Percentiles rank a stretch among this genome's conserved stretches.
Conservation (phyloP, 192 early-diverging fungal species). For the Coemansia sp. region DNA sequence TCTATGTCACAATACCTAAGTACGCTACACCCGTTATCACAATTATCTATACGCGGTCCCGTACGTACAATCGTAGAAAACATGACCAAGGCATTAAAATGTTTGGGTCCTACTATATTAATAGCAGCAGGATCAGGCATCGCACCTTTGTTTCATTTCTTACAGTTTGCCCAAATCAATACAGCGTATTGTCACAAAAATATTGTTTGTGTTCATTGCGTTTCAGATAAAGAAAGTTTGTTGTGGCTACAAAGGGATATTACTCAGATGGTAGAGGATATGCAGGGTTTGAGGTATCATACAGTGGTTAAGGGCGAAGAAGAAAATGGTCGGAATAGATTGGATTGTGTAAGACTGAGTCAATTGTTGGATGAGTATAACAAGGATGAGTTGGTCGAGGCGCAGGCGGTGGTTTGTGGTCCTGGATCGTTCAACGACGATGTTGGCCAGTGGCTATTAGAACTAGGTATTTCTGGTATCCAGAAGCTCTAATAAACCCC, state of each 20-base stretch:
- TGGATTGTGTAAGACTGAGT: not conserved
- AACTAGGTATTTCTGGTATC: conserved; percentile 10
- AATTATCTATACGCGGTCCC: conserved; percentile 25
- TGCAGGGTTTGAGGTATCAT: conserved; percentile 21
- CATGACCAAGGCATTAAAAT: conserved; percentile 15
- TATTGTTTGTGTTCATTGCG: conserved; percentile 30
- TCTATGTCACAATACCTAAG: conserved; percentile 15
- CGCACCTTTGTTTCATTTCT: conserved; percentile 37
- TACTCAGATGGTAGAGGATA: not conserved
- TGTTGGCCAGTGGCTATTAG: conserved; percentile 17
- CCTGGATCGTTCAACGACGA: conserved; percentile 38
- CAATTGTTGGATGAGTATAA: not conserved
- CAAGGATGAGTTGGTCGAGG: not conserved
- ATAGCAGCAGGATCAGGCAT: conserved; percentile 44
- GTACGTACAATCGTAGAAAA: conserved; percentile 15
- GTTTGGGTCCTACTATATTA: conserved; percentile 10
- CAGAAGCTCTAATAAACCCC: conserved; percentile 17
- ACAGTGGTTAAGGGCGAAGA: conserved; percentile 8
- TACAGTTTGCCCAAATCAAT: conserved; percentile 38
- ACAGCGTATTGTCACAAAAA: conserved; percentile 15
- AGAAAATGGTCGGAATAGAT: not conserved
- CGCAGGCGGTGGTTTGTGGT: conserved; percentile 35
- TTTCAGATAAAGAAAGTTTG: conserved; percentile 10
- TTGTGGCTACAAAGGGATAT: conserved; percentile 31
- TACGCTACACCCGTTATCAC: not conserved